Conservation (phyloP, 768 basidiomycete genomes). For the Hysterangium stoloniferum region DNA sequence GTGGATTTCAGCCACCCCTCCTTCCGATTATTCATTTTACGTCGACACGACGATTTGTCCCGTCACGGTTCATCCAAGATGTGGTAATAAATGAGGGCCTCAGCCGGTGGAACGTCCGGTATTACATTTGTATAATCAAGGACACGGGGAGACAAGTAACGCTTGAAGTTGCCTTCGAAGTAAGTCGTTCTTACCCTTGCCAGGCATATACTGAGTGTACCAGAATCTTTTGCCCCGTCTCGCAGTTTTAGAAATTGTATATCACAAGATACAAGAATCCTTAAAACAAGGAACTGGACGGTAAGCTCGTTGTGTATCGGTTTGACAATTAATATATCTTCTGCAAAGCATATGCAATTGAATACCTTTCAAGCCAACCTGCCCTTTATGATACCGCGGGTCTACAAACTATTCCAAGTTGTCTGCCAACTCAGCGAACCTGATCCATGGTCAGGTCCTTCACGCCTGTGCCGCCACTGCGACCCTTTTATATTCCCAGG, state of each 20-base stretch:
- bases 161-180: slow-evolving; percentile 56
- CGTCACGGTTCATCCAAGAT: slow-evolving; percentile 44
- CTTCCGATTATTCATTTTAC: slow-evolving; percentile 24
- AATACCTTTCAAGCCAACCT: too few relatives aligned
- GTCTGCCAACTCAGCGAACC: too few relatives aligned
- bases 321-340: too few relatives aligned
- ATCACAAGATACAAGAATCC: slow-evolving; percentile 47
- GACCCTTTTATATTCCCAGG: too few relatives aligned
- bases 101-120: slow-evolving; percentile 62
- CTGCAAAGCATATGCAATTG: too few relatives aligned
- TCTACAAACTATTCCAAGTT: too few relatives aligned
- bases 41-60: slow-evolving; percentile 48
- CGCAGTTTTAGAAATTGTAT: slow-evolving; percentile 50
- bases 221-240: slow-evolving; percentile 63
- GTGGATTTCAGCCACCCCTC: slow-evolving; percentile 38
- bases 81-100: slow-evolving; percentile 71
- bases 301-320: too few relatives aligned
- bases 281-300: too few relatives aligned
- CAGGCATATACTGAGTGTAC: slow-evolving; percentile 5
- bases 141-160: slow-evolving; percentile 15
- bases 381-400: too few relatives aligned
- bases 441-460: too few relatives aligned
- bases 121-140: slow-evolving; percentile 38
- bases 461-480: too few relatives aligned
- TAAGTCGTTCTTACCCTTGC: slow-evolving; percentile 23